These are phyloP conservation scores for Penicillium riverlandense DNA, from an alignment of 495 filamentous ascomycete species.

Conservation along the genomic window DNA sequence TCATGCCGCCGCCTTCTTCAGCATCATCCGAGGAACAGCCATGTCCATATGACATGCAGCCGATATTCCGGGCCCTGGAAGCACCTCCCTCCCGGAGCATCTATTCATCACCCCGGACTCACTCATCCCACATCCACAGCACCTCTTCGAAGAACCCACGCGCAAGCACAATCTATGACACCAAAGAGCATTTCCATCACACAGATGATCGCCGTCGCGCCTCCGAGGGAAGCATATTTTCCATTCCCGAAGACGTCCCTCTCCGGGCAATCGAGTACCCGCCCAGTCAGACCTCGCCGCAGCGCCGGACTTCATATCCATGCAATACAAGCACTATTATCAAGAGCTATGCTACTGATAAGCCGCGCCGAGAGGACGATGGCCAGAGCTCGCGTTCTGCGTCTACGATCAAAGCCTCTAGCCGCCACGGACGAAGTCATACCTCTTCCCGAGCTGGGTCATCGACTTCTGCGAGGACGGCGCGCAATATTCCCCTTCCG, in stretches of 20 bases:
- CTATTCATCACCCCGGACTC: conserved; percentile 20
- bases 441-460: conserved; percentile 7
- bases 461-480: background rate
- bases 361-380: conserved; percentile 14
- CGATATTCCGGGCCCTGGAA: conserved; percentile 28
- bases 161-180: conserved; percentile 38
- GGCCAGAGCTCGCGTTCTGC: conserved; percentile 29
- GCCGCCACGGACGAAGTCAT: conserved; percentile 13
- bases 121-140: conserved; percentile 24
- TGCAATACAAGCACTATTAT: conserved; percentile 31
- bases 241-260: conserved; percentile 23
- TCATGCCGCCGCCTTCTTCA: conserved; percentile 21
- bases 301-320: conserved; percentile 11
- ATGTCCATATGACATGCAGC: conserved; percentile 11
- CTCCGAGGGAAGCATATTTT: conserved; percentile 32
- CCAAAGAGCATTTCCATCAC: conserved; percentile 29
- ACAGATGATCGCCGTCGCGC: conserved; percentile 21
- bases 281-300: conserved; percentile 14
- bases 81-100: conserved; percentile 31
- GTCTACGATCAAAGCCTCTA: conserved; percentile 38
- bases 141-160: conserved; percentile 33
- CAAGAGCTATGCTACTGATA: conserved; percentile 33
- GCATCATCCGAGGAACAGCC: conserved; percentile 15
- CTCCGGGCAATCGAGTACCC: conserved; percentile 40
- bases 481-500: conserved; percentile 8